Evolutionary conservation across 2,329 filamentous ascomycete species (phyloP).

Genomic region (Neopestalotiopsis clavispora): DNA sequence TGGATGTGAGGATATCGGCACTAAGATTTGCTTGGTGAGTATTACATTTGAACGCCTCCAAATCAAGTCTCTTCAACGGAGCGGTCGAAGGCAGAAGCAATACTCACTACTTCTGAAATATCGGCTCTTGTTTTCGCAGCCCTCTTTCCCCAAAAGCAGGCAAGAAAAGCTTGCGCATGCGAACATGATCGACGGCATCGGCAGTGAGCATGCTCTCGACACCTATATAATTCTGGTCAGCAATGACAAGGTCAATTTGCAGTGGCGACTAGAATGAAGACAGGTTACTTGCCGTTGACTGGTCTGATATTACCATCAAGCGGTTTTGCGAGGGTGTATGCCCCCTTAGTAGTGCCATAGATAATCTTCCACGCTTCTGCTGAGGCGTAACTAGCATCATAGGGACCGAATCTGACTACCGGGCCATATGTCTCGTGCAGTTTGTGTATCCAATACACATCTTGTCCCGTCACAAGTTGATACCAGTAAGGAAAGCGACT

Average conservation of each 20-base stretch:
- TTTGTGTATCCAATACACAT: constrained; percentile 27
- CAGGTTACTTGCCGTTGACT: constrained; percentile 22
- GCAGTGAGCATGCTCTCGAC: constrained; percentile 26
- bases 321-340: constrained; percentile 1
- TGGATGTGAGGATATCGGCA: constrained; percentile 40
- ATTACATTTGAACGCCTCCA: neutral
- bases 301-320: constrained; percentile 24
- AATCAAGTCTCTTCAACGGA: no score
- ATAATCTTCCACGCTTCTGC: constrained; percentile 28
- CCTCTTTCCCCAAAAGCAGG: constrained; percentile 29
- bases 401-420: constrained; percentile 25
- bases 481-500: constrained; percentile 31
- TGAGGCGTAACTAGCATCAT: constrained; percentile 28
- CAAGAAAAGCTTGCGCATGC: constrained; percentile 25
- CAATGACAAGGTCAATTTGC: neutral
- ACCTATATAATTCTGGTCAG: neutral
- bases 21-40: neutral
- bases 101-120: constrained; percentile 37
- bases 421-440: constrained; percentile 28
- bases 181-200: constrained; percentile 23
- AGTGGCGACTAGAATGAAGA: neutral
- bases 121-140: constrained; percentile 25
- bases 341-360: constrained; percentile 22
- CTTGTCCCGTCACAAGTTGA: constrained; percentile 22
- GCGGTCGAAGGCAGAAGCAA: neutral